Base-by-base conservation (phyloP, 2,329 filamentous ascomycete species). In the Akanthomyces dipterigenus region DNA sequence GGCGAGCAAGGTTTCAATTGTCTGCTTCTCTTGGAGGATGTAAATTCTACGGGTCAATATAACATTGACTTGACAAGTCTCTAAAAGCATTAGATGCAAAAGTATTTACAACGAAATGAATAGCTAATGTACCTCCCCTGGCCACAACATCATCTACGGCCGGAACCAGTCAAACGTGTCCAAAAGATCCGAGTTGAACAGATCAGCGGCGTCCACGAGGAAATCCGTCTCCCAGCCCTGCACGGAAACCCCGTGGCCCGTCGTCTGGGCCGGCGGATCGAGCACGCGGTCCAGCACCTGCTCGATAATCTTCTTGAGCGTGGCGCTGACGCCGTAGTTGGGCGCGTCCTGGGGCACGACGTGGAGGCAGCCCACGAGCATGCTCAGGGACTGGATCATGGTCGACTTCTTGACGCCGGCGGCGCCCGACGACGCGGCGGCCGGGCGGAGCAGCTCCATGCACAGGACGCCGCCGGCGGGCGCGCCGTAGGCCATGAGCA, bases 141-240 rank as follows among this genome's bases (percentile, higher is more conserved):
- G n/a, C 20, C n/a, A 43, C 7, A 7, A 20, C 8, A 38, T 28
- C 1, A 3, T 55, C 45, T 62, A 69, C 4, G 67, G 67, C 18
- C 74, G 65, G 55, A 79, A 65, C 78, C 78, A 81, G 61, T 79
- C 77, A 66, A 79, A 81, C 0, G 79, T 81, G 63, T 81, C 77
- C 1, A 81, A 64, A 38, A 81, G 69, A 60, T 80, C 78, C 61
- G 80, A 80, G 60, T 77, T 78, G 59, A 80, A 81, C 22, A 67
- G 66, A 24, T 65, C 65, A 43, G 74, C 73, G 2, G 57, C 66
- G 62, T 69, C 62, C 62, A 46, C 63, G 0, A 63, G 63, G 26
- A 75, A 72, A 55, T 76, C 74, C 67, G 65, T 62, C 38, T 50
- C 63, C 54, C 55, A 55, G 50, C 38, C 57, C 56, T 51, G 26